Conservation (phyloP, 1,284 basidiomycete species). For the Tausonia pullulans region DNA sequence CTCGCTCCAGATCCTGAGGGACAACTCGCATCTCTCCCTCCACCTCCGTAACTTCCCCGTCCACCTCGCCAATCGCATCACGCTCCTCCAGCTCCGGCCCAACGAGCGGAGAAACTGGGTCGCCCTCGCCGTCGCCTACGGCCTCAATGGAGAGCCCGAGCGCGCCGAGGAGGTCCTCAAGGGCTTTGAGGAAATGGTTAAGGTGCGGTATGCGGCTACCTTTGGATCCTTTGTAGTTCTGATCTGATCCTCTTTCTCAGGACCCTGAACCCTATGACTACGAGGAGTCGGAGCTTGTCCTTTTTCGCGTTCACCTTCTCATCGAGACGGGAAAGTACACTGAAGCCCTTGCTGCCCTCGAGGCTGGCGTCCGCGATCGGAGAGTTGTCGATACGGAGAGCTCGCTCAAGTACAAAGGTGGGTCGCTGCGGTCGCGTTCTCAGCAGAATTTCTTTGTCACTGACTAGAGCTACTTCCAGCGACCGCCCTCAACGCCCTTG, state of each 20-base stretch:
- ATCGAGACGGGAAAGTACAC: slow-evolving; percentile 53
- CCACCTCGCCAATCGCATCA: slow-evolving; percentile 72
- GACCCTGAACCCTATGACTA: slow-evolving; percentile 63
- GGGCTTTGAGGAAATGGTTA: slow-evolving; percentile 36
- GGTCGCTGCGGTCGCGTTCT: not conserved
- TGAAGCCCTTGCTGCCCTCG: slow-evolving; percentile 48
- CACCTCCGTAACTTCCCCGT: slow-evolving; percentile 76
- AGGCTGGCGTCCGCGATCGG: slow-evolving; percentile 48
- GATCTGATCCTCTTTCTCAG: slow-evolving; percentile 33
- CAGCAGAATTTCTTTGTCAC: no score
- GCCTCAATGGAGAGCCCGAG: slow-evolving; percentile 61
- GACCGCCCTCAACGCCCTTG: slow-evolving; percentile 55
- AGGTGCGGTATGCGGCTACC: slow-evolving; percentile 31
- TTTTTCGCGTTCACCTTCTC: slow-evolving; percentile 71
- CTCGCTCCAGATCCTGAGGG: slow-evolving; percentile 85
- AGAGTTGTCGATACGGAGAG: not conserved
- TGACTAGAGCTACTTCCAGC: slow-evolving; percentile 37
- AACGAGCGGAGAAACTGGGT: slow-evolving; percentile 83
- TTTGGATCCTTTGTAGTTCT: slow-evolving; percentile 17
- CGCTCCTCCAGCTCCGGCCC: slow-evolving; percentile 69
- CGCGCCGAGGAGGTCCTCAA: slow-evolving; percentile 67
- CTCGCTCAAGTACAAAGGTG: slow-evolving; percentile 3
- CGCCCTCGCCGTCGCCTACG: slow-evolving; percentile 75
- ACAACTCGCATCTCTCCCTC: slow-evolving; percentile 78
- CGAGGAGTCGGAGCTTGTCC: slow-evolving; percentile 73